Evolutionary conservation across 2,329 filamentous ascomycete species (phyloP), one percentile per base, ranked within the genome.

Genomic region (Paramyrothecium roridum): DNA sequence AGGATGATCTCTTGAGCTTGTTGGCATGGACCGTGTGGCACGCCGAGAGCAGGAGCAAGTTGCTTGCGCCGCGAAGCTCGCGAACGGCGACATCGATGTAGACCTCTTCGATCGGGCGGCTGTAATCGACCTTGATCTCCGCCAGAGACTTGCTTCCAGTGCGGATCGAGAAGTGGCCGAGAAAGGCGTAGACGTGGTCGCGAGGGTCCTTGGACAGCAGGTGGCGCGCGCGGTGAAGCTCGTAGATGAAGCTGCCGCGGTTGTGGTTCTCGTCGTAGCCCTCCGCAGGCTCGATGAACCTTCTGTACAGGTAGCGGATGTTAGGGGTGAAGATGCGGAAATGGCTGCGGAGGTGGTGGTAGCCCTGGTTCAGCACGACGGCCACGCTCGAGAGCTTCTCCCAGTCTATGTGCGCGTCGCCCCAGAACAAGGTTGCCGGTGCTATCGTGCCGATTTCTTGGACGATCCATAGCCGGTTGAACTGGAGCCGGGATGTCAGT

Each of bases 391-490:
- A 72, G 19, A 71, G 62, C 17, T 56, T 56, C 17, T 68, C 62
- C 71, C 70, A 73, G 52, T 70, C 65, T 7, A 73, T 58, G 23
- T 67, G 59, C 2, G 61, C 59, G 3, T 67, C 57, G 16, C 70
- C 71, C 70, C 70, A 73, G 59, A 66, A 69, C 1, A 73, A 64
- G 2, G 65, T 70, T 1, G 70, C 69, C 0, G 70, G 60, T 2
- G 70, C 61, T 3, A 49, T 37, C 2, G 70, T 73, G 45, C 70
- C 70, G 22, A 73, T 72, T 21, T 73, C 70, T 37, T 73, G 70
- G 21, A 70, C 69, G 30, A 73, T 71, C 70, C 70, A 73, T 43
- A 71, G 65, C 12, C 70, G 66, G 26, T 66, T 64, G 37, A 73
- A 73, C 71, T 72, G 30, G 26, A 30, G 10, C 6, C 10, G 26